Evolutionary conservation across 1,284 basidiomycete genomes (phyloP).

Genomic region (Wolfiporia cocos): DNA sequence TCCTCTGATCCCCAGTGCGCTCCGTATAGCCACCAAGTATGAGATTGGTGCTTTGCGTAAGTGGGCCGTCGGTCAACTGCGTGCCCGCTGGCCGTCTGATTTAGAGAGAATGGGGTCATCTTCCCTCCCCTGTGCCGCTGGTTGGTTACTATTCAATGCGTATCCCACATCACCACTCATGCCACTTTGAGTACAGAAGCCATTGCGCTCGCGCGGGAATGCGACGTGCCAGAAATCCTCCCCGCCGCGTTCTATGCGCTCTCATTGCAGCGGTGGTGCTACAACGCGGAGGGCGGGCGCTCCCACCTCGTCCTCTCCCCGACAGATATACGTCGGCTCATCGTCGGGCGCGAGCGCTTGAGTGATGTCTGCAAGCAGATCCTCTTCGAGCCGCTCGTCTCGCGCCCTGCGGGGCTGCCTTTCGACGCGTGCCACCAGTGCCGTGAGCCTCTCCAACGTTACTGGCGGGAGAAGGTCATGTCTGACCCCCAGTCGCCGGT

Average conservation of each 20-base stretch:
- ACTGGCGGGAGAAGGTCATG: constrained; percentile 7
- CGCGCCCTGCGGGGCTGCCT: neutral
- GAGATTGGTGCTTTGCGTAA: constrained; percentile 23
- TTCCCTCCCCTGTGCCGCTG: constrained; percentile 26
- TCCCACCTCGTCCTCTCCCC: constrained; percentile 25
- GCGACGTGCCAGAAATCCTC: constrained; percentile 10
- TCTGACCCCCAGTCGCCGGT: constrained; percentile 4
- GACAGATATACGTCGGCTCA: constrained; percentile 25
- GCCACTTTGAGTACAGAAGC: constrained; percentile 12
- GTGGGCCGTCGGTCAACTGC: constrained; percentile 21
- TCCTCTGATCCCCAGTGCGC: constrained; percentile 20
- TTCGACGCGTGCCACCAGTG: constrained; percentile 7
- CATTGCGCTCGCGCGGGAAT: constrained; percentile 7
- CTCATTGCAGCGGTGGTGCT: constrained; percentile 25
- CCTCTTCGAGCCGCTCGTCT: constrained; percentile 5
- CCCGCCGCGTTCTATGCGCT: constrained; percentile 17
- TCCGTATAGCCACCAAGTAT: constrained; percentile 32
- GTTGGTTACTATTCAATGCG: constrained; percentile 13
- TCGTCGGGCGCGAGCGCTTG: constrained; percentile 27
- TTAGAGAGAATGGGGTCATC: constrained; percentile 22
- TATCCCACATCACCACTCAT: neutral
- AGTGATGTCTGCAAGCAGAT: constrained; percentile 12
- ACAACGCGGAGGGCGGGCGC: constrained; percentile 23
- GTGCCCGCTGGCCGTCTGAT: constrained; percentile 26
- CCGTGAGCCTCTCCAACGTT: constrained; percentile 3